Percentiles rank a stretch among this genome's conserved stretches.
Evolutionary conservation across 306 rosid genomes (phyloP).

Genomic region (Ormosia semicastrata): DNA sequence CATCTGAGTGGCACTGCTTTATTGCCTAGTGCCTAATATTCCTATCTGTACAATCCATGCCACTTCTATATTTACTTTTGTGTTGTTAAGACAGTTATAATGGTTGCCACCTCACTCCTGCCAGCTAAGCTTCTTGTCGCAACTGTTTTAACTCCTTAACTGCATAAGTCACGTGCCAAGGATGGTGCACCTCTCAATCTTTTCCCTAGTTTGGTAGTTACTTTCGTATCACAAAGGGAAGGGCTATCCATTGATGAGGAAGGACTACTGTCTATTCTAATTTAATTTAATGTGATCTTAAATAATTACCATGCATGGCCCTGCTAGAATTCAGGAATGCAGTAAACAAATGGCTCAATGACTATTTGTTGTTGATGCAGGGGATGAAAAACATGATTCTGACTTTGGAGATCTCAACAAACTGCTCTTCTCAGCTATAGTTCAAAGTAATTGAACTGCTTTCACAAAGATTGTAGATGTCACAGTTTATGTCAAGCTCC

Average conservation of each 20-base stretch:
- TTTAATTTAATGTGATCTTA: not conserved
- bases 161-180: not conserved
- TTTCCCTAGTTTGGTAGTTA: not conserved
- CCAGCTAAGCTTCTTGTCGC: not conserved
- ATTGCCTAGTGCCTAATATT: not conserved
- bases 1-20: not conserved
- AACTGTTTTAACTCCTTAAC: not conserved
- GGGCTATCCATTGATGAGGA: constrained; percentile 1
- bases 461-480: not conserved
- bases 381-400: constrained; percentile 49
- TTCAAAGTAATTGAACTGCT: constrained; percentile 47
- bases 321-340: not conserved
- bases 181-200: not conserved
- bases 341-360: not conserved
- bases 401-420: constrained; percentile 65
- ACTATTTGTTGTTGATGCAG: constrained; percentile 43
- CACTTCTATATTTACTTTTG: not conserved
- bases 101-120: not conserved
- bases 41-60: not conserved
- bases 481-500: not conserved
- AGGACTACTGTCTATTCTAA: not conserved
- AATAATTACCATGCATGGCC: not conserved
- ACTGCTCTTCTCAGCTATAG: constrained; percentile 79
- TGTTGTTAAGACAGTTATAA: not conserved
- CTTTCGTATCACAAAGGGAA: not conserved